Base-by-base conservation (phyloP, 2,329 filamentous ascomycete genomes). In the Camillea tinctor region DNA sequence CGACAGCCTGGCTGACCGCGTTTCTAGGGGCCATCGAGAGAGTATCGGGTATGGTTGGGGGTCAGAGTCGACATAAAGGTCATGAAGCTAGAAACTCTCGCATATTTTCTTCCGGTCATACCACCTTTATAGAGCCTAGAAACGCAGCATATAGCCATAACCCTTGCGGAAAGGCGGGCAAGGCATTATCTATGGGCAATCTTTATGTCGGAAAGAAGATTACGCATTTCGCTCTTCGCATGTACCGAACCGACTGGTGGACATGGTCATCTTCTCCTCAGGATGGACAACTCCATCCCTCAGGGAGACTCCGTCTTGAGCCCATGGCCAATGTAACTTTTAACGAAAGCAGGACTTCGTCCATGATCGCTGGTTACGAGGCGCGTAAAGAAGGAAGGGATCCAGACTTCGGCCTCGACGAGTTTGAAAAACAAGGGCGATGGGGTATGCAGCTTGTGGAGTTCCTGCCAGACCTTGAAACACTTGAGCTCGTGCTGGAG, bases 191-290 rank as follows among this genome's bases (percentile, higher is more conserved):
- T n/a, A 19, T 19, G 13, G 24, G 21, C 23, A 65, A 59, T 55
- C 62, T 65, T 40, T 59, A 59, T 54, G 58, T 55, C 44, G 63
- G 63, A n/a, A 64, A 67, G 59, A 63, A 57, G 50, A 60, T 71
- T 40, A 71, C 65, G 8, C 61, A 64, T 48, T 58, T 72, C 22
- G 68, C 63, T 20, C 52, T 72, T 20, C 67, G 68, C 20, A 63
- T 71, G 64, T 59, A 59, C 2, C 66, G 65, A 15, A 69, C 64
- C 9, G 68, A 72, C 24, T 72, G 69, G 70, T 71, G 67, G 69
- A 52, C 65, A 2, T 72, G 66, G 69, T 60, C 57, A 3, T 61
- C 58, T 1, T 9, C 5, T 1, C 67, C 67, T 3, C 55, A 60
- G 8, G 50, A 59, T 1, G 60, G 58, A 4, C 30, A 51, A n/a